Evolutionary conservation across 257 asterid species (phyloP).

Genomic region (Lycium barbarum): DNA sequence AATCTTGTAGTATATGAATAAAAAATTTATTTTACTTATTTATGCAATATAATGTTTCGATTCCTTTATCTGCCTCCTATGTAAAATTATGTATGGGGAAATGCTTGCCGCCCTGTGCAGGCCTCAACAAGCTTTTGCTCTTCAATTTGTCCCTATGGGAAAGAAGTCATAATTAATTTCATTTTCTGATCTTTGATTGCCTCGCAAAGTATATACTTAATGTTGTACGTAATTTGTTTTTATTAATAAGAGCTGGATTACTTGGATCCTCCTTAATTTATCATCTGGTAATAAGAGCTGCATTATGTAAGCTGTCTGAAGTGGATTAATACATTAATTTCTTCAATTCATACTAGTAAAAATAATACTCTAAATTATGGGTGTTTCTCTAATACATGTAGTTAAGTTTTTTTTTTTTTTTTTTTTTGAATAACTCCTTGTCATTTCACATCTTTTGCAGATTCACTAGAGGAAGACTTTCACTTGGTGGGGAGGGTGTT

Average conservation of each 20-base stretch:
- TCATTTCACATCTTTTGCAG: background rate
- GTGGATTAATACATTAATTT: background rate
- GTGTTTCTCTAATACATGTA: background rate
- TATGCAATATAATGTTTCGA: background rate
- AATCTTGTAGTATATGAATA: no score
- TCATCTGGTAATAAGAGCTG: no score
- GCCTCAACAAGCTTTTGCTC: background rate
- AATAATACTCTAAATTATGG: background rate
- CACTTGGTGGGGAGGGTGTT: background rate
- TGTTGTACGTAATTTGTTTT: no score
- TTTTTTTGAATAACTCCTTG: background rate
- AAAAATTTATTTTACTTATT: background rate
- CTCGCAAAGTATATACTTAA: no score
- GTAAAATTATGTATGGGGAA: no score
- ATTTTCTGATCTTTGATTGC: background rate
- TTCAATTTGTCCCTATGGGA: background rate
- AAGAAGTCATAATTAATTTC: background rate
- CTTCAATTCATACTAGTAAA: background rate
- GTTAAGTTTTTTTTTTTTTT: background rate
- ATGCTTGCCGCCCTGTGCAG: background rate
- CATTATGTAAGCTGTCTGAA: background rate
- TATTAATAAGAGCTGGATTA: no score
- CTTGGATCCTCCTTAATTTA: no score
- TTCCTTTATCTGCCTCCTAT: background rate
- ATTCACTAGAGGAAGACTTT: conserved; percentile 18